Base-by-base conservation (phyloP, 2,329 filamentous ascomycete genomes). In the Blastomyces parvus region DNA sequence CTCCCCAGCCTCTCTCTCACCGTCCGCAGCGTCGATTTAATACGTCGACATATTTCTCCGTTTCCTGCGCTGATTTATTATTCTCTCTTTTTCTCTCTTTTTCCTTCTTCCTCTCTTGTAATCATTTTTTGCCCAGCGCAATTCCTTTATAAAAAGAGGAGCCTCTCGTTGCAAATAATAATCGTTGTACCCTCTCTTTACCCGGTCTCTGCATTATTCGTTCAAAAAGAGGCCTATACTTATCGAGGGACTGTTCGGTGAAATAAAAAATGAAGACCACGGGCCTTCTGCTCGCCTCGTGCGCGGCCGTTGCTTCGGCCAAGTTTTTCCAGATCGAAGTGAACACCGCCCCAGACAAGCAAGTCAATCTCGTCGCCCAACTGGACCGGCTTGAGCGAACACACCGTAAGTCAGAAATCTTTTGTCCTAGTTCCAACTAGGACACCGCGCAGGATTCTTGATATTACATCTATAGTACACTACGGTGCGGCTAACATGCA, bases 271-370 rank as follows among this genome's bases (percentile, higher is more conserved):
- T 66, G 64, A 66, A 59, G 62, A 22, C 46, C 44, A 30, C 36
- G 5, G 27, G 33, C 36, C 33, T 60, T 17, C 38, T 64, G 22
- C 44, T 66, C 56, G 57, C 62, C 27, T 55, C 44, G 14, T 63
- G 50, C 52, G 40, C 64, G 17, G 63, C 62, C 8, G 40, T 53
- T 25, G 40, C 56, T 27, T 61, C 36, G 36, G 62, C 62, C 22
- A 60, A 62, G 42, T 50, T 65, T 22, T 63, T 66, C 22, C 55
- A 66, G 36, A 61, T 65, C 55, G 59, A n/a, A 33, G 53, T 66
- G 19, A 50, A 61, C 25, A 64, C 62, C 1, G 57, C 40, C 33
- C 40, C 19, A 14, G 63, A 63, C 57, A 66, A 44, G 8, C 55
- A 63, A 27, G 57, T 52, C 17, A 53, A 55, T 33, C 40, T 66